phyloP scores from a whole-genome alignment of 164 flowering plant species.

The grape (Vitis vinifera) region DNA sequence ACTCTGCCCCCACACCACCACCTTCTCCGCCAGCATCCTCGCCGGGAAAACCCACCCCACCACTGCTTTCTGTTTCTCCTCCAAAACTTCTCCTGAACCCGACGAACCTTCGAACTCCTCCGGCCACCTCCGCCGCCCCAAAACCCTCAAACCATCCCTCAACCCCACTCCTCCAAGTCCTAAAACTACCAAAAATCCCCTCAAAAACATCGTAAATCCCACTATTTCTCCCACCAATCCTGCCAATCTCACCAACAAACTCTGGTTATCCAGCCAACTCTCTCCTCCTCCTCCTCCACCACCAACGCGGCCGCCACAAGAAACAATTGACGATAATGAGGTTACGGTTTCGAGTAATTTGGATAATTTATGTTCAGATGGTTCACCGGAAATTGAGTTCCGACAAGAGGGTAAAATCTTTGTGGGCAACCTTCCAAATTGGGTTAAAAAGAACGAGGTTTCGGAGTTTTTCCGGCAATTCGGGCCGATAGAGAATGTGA shows the following conservation, averaged over 20 bases:
- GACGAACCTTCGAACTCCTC: slow-evolving; percentile 17
- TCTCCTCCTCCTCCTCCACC: slow-evolving; percentile 47
- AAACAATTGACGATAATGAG: slow-evolving; percentile 6
- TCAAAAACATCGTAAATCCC: slow-evolving; percentile 28
- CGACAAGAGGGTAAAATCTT: slow-evolving; percentile 79
- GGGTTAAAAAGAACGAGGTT: slow-evolving; percentile 76
- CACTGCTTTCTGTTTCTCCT: slow-evolving; percentile 23
- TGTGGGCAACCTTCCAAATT: slow-evolving; percentile 84
- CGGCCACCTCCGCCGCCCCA: slow-evolving; percentile 30
- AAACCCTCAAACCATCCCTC: slow-evolving; percentile 19
- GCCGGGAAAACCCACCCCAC: slow-evolving; percentile 26
- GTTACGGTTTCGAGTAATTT: background rate
- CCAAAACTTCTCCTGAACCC: slow-evolving; percentile 20
- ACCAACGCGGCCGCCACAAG: slow-evolving; percentile 17
- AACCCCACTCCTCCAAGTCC: slow-evolving; percentile 7
- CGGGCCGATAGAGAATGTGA: slow-evolving; percentile 80
- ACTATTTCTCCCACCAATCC: slow-evolving; percentile 5
- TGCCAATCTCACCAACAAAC: slow-evolving; percentile 40
- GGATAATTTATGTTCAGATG: background rate
- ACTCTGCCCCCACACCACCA: slow-evolving; percentile 17
- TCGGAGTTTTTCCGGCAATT: slow-evolving; percentile 86
- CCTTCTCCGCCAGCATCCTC: slow-evolving; percentile 24
- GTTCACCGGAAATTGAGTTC: slow-evolving; percentile 26
- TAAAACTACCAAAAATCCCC: slow-evolving; percentile 19
- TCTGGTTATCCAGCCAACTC: slow-evolving; percentile 67